phyloP scores from a whole-genome alignment of 305 asterid species.

The Galium porrigens region DNA sequence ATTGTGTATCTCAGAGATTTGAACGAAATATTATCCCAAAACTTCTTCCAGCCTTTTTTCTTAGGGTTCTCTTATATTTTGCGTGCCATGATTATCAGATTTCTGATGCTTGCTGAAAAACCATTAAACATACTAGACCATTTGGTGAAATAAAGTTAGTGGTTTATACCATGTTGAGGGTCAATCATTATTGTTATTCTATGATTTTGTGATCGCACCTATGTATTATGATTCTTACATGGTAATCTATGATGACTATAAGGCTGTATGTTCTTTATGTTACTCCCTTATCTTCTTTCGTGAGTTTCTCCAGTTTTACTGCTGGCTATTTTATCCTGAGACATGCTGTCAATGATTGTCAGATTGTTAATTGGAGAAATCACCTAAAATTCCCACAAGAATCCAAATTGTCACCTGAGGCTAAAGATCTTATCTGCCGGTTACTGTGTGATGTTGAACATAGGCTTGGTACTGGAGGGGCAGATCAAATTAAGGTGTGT shows the following conservation, averaged over 20 bases:
- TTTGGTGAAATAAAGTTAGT: background rate
- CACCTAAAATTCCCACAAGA: constrained; percentile 74
- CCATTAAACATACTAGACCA: background rate
- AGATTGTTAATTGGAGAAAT: constrained; percentile 93
- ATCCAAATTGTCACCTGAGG: constrained; percentile 50
- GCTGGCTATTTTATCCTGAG: constrained; percentile 7
- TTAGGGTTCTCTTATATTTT: background rate
- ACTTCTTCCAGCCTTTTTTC: background rate
- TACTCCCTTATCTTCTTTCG: background rate
- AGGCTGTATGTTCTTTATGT: background rate
- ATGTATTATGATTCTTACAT: background rate
- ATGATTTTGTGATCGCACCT: background rate
- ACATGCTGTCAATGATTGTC: constrained; percentile 18
- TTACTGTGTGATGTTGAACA: constrained; percentile 79
- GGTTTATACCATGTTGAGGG: background rate
- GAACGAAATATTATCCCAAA: background rate
- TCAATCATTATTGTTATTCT: background rate
- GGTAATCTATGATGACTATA: background rate
- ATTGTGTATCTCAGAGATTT: background rate
- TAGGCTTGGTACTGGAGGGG: constrained; percentile 84
- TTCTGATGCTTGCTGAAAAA: background rate
- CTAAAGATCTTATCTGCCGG: constrained; percentile 70
- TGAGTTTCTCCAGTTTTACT: background rate
- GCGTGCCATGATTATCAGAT: background rate
- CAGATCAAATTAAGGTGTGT: constrained; percentile 61